Evolutionary conservation across 768 basidiomycete genomes (phyloP).

Genomic region (Tylopilus balloui): DNA sequence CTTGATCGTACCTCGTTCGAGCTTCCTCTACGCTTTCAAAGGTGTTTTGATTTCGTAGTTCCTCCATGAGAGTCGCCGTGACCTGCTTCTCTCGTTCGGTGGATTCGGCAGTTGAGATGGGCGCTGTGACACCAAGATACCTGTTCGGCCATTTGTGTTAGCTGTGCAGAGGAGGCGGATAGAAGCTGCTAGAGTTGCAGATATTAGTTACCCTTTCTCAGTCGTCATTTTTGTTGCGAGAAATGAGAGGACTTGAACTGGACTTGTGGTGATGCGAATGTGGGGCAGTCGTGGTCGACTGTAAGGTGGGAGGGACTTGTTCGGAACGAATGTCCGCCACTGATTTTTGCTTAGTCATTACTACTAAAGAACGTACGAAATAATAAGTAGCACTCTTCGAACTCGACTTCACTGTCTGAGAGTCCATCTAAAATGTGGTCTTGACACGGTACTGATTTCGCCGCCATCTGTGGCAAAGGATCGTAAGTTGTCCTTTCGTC

Average conservation of each 20-base stretch:
- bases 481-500: background rate
- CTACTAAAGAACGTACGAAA: background rate
- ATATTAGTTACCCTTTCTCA: conserved; percentile 36
- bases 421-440: background rate
- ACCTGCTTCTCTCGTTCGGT: conserved; percentile 78
- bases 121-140: conserved; percentile 79
- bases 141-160: conserved; percentile 35
- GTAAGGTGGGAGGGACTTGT: conserved; percentile 16
- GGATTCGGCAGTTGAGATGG: conserved; percentile 75
- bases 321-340: conserved; percentile 13
- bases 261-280: conserved; percentile 9
- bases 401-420: no score
- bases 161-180: background rate
- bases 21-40: conserved; percentile 91
- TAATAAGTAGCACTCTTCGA: background rate
- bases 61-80: conserved; percentile 82
- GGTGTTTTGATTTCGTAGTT: conserved; percentile 77
- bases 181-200: conserved; percentile 6
- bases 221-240: conserved; percentile 34
- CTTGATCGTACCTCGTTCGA: conserved; percentile 63
- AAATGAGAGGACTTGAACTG: conserved; percentile 2
- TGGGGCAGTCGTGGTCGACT: conserved; percentile 11
- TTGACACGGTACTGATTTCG: no score
- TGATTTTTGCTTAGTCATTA: conserved; percentile 21
- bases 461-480: no score